phyloP scores from a whole-genome alignment of 2,329 filamentous ascomycete genomes.

The Lithohypha guttulata region DNA sequence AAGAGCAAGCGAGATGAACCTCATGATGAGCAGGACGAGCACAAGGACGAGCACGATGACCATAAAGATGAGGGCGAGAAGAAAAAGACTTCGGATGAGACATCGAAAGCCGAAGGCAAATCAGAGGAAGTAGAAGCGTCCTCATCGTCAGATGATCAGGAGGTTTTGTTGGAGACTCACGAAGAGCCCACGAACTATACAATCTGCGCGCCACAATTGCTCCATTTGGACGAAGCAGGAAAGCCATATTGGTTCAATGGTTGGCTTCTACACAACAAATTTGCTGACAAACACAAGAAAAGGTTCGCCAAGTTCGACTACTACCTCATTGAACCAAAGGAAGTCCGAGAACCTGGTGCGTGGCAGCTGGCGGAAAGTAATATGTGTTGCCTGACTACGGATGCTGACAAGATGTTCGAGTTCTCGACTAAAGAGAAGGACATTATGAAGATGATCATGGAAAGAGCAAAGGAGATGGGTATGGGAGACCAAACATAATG shows the following conservation, averaged over 20 bases:
- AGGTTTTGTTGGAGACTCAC: too few species aligned
- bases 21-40: constrained; percentile 16
- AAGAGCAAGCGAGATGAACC: constrained; percentile 9
- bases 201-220: constrained; percentile 37
- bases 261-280: constrained; percentile 35
- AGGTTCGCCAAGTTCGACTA: constrained; percentile 29
- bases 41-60: constrained; percentile 21
- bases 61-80: constrained; percentile 1
- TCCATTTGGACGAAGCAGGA: constrained; percentile 33
- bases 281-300: constrained; percentile 27
- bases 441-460: constrained; percentile 19
- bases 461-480: constrained; percentile 18
- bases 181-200: constrained; percentile 22
- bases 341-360: constrained; percentile 18
- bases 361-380: constrained; percentile 22
- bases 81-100: constrained; percentile 10
- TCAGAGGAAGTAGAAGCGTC: not conserved
- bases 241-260: constrained; percentile 40
- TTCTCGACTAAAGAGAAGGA: constrained; percentile 17
- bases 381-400: constrained; percentile 21
- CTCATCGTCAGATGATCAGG: not conserved
- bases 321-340: constrained; percentile 20
- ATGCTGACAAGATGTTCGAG: constrained; percentile 16
- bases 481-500: constrained; percentile 7
- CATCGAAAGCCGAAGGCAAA: not conserved